These are phyloP conservation scores for Hanseniaspora singularis DNA, from an alignment of 805 yeast species.

Conservation along the genomic window DNA sequence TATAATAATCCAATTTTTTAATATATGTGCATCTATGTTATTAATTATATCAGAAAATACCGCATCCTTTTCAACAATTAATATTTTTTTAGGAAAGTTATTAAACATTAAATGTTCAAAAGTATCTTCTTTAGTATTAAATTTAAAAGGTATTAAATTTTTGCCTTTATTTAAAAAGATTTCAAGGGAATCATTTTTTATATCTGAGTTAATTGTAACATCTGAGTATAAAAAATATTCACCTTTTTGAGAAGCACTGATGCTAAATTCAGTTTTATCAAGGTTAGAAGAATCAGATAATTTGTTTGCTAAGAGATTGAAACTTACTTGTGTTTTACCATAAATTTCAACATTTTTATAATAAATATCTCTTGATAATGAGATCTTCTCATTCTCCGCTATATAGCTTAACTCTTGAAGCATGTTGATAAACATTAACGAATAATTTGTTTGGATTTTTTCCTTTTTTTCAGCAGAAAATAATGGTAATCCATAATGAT, in stretches of 20 bases:
- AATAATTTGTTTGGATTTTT: not conserved
- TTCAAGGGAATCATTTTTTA: not conserved
- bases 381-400: not conserved
- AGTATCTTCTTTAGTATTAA: constrained; percentile 21
- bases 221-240: constrained; percentile 29
- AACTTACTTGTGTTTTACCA: constrained; percentile 32
- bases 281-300: constrained; percentile 33
- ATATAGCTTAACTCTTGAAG: constrained; percentile 5
- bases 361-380: constrained; percentile 46
- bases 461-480: not conserved
- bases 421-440: constrained; percentile 10
- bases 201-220: not conserved
- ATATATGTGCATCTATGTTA: not conserved
- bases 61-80: constrained; percentile 46
- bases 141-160: constrained; percentile 32
- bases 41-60: constrained; percentile 28
- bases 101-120: not conserved
- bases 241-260: constrained; percentile 54
- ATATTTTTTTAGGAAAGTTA: constrained; percentile 19
- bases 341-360: constrained; percentile 51
- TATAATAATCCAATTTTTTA: constrained; percentile 29
- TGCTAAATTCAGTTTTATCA: constrained; percentile 33
- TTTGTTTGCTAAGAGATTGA: constrained; percentile 32
- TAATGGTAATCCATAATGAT: not conserved
- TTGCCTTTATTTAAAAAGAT: constrained; percentile 17